A percentile compares a stretch with the other conserved stretches of the same genome.
Evolutionary conservation across 2,329 filamentous ascomycete genomes (phyloP).

Genomic region (Apiospora koreana): DNA sequence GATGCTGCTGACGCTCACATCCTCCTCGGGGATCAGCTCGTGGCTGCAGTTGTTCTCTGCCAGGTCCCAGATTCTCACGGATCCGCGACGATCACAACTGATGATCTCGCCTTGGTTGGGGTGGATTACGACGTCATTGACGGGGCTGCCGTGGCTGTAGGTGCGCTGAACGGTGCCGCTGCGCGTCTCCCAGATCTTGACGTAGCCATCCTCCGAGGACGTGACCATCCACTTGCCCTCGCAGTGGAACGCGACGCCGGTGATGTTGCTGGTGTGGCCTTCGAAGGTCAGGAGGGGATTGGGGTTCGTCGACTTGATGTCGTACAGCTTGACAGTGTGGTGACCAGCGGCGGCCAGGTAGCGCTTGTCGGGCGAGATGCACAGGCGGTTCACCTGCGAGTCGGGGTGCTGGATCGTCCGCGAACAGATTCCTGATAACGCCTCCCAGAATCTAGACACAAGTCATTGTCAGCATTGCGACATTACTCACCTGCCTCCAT

Average conservation of each 20-base stretch:
- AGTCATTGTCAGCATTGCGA: slow-evolving; percentile 5
- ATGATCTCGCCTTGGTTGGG: slow-evolving; percentile 98
- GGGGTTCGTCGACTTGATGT: slow-evolving; percentile 98
- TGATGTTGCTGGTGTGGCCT: slow-evolving; percentile 94
- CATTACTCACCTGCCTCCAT: not conserved
- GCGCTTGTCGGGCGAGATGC: slow-evolving; percentile 97
- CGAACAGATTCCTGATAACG: slow-evolving; percentile 94
- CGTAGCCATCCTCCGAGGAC: slow-evolving; percentile 91
- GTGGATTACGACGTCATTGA: slow-evolving; percentile 99
- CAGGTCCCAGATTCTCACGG: slow-evolving; percentile 93
- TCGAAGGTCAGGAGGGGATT: slow-evolving; percentile 92
- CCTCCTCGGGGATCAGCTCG: slow-evolving; percentile 93
- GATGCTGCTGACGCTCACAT: slow-evolving; percentile 89
- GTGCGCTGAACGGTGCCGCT: slow-evolving; percentile 86
- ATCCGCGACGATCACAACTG: slow-evolving; percentile 89
- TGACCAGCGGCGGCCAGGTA: slow-evolving; percentile 82
- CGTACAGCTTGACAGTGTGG: slow-evolving; percentile 93
- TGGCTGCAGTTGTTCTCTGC: slow-evolving; percentile 97
- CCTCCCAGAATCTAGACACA: slow-evolving; percentile 85
- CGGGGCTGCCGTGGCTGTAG: slow-evolving; percentile 85
- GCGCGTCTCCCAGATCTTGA: slow-evolving; percentile 96
- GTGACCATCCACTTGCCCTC: slow-evolving; percentile 99
- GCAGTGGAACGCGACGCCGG: slow-evolving; percentile 95
- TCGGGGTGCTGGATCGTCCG: slow-evolving; percentile 97
- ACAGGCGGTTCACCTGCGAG: slow-evolving; percentile 96